phyloP scores from a whole-genome alignment of 1,284 basidiomycete genomes.

The Trichosporon coremiiforme region DNA sequence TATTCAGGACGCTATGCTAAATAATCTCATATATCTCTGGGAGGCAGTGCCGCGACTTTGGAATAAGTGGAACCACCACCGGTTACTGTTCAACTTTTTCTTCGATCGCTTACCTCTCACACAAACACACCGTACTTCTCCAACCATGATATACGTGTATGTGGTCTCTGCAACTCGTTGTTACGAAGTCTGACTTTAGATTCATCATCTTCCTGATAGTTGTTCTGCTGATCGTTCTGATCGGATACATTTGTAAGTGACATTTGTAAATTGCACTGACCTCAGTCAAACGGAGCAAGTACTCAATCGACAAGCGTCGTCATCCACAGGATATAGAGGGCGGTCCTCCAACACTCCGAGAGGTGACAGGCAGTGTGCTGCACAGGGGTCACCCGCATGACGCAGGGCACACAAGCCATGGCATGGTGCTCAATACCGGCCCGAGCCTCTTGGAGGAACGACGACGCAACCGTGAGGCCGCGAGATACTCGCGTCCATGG shows the following conservation, averaged over 20 bases:
- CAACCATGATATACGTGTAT: slow-evolving; percentile 7
- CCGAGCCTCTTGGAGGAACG: background rate
- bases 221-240: background rate
- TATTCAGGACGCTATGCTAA: background rate
- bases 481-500: background rate
- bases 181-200: background rate
- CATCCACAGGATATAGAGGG: slow-evolving; percentile 6
- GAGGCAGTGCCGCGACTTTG: too few relatives aligned
- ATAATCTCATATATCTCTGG: too few relatives aligned
- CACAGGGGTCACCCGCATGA: background rate
- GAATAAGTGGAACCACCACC: too few relatives aligned
- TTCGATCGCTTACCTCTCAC: background rate
- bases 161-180: background rate
- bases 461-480: background rate
- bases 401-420: background rate
- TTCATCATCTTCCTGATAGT: slow-evolving; percentile 1
- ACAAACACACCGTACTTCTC: too few relatives aligned
- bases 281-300: slow-evolving; percentile 9
- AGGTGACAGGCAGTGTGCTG: background rate
- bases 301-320: background rate
- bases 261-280: background rate
- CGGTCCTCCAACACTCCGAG: background rate
- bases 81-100: too few relatives aligned
- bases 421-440: background rate
- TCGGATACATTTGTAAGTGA: slow-evolving; percentile 9